Percentiles rank a stretch among this genome's conserved stretches.
phyloP scores from a whole-genome alignment of 768 basidiomycete genomes.

The Crepidotus variabilis region DNA sequence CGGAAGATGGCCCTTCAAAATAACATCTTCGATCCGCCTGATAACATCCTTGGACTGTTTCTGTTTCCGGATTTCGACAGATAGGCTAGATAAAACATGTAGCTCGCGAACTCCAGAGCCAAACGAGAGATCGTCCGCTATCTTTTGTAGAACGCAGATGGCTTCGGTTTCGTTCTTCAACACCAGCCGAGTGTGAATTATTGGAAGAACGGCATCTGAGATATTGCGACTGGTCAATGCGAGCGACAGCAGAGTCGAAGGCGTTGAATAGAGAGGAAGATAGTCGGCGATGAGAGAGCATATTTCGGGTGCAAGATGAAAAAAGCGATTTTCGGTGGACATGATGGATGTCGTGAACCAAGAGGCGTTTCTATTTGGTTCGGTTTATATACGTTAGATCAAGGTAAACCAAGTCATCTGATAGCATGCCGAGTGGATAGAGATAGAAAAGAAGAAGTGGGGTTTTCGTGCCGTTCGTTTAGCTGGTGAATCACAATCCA shows the following conservation, averaged over 20 bases:
- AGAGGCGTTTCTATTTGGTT: no score
- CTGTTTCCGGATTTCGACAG: not conserved
- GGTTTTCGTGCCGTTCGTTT: no score
- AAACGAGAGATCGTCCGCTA: not conserved
- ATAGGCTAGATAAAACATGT: not conserved
- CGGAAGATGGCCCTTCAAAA: not conserved
- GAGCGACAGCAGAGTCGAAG: no score
- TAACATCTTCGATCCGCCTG: not conserved
- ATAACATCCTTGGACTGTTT: not conserved
- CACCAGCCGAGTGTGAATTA: not conserved
- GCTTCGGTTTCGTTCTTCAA: not conserved
- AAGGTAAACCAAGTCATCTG: no score
- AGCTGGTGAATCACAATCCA: no score
- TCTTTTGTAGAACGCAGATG: not conserved
- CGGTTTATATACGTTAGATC: no score
- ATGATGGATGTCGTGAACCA: no score
- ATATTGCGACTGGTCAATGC: not conserved
- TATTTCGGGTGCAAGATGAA: slow-evolving; percentile 3
- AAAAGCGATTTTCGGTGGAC: no score
- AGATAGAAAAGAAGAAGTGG: no score
- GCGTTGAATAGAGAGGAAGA: slow-evolving; percentile 4
- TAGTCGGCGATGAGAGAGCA: slow-evolving; percentile 4
- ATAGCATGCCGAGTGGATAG: no score
- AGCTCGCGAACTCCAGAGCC: not conserved
- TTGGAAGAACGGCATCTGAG: not conserved